phyloP scores from a whole-genome alignment of 1,284 basidiomycete genomes.

The Anthracocystis walkeri region DNA sequence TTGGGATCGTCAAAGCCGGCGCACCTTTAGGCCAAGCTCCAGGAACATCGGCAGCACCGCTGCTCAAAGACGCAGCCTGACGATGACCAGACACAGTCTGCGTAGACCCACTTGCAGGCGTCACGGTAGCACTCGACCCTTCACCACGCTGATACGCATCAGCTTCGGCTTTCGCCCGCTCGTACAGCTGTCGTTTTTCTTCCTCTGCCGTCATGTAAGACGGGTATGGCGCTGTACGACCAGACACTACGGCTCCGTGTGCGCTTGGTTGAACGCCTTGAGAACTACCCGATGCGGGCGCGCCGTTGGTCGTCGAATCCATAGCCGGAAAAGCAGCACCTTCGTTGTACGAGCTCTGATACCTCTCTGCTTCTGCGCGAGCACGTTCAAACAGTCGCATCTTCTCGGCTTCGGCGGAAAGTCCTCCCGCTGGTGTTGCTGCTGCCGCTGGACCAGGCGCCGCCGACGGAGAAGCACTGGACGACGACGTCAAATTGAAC shows the following conservation, averaged over 20 bases:
- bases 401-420: slow-evolving; percentile 59
- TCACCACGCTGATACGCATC: slow-evolving; percentile 46
- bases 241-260: slow-evolving; percentile 27
- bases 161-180: slow-evolving; percentile 55
- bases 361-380: slow-evolving; percentile 55
- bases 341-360: slow-evolving; percentile 46
- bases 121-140: neutral
- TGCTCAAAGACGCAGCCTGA: slow-evolving; percentile 23
- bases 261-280: slow-evolving; percentile 8
- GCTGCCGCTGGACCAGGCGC: slow-evolving; percentile 1
- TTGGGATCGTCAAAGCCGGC: slow-evolving; percentile 1
- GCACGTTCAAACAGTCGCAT: slow-evolving; percentile 58
- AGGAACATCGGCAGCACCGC: slow-evolving; percentile 14
- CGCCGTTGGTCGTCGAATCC: neutral
- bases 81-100: slow-evolving; percentile 9
- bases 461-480: slow-evolving; percentile 9
- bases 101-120: slow-evolving; percentile 2
- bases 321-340: slow-evolving; percentile 43
- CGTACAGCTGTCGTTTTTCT: slow-evolving; percentile 59
- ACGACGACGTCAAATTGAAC: slow-evolving; percentile 27
- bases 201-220: slow-evolving; percentile 57
- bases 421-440: neutral
- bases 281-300: neutral
- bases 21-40: slow-evolving; percentile 21
- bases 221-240: slow-evolving; percentile 39